Percentiles rank a stretch among this genome's conserved stretches.
phyloP scores from a whole-genome alignment of 352 stramenopile genomes.

The Aphanomyces stellatus region DNA sequence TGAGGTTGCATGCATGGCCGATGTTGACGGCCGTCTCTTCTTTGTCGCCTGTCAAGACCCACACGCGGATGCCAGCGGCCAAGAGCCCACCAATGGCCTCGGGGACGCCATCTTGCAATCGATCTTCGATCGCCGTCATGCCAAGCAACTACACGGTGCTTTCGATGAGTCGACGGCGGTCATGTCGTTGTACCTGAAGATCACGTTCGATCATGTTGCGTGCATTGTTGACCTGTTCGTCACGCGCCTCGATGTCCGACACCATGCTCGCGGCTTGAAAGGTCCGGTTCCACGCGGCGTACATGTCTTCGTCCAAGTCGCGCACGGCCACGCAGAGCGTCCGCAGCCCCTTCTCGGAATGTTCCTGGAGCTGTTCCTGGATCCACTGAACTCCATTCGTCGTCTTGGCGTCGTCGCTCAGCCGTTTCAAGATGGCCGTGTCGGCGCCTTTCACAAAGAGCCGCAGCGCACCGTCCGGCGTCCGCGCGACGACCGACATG shows the following conservation, averaged over 20 bases:
- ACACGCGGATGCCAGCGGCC: conserved; percentile 96
- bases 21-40: conserved; percentile 98
- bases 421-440: conserved; percentile 68
- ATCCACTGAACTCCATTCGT: conserved; percentile 31
- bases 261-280: conserved; percentile 30
- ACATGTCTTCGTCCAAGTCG: conserved; percentile 36
- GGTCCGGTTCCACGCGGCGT: conserved; percentile 48
- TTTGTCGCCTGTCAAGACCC: conserved; percentile 97
- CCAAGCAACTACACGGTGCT: conserved; percentile 60
- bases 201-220: conserved; percentile 5
- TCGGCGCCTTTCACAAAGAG: conserved; percentile 76
- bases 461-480: conserved; percentile 45
- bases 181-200: neutral
- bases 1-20: conserved; percentile 78
- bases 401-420: conserved; percentile 22
- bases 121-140: conserved; percentile 94
- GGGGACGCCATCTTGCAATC: conserved; percentile 90
- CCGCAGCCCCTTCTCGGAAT: conserved; percentile 62
- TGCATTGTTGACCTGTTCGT: neutral
- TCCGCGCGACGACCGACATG: conserved; percentile 87
- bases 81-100: conserved; percentile 88
- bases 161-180: too few species aligned
- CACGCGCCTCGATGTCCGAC: neutral
- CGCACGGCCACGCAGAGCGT: conserved; percentile 72
- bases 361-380: conserved; percentile 47